phyloP scores from a whole-genome alignment of 1,284 basidiomycete species.

The Leccinum huronense region DNA sequence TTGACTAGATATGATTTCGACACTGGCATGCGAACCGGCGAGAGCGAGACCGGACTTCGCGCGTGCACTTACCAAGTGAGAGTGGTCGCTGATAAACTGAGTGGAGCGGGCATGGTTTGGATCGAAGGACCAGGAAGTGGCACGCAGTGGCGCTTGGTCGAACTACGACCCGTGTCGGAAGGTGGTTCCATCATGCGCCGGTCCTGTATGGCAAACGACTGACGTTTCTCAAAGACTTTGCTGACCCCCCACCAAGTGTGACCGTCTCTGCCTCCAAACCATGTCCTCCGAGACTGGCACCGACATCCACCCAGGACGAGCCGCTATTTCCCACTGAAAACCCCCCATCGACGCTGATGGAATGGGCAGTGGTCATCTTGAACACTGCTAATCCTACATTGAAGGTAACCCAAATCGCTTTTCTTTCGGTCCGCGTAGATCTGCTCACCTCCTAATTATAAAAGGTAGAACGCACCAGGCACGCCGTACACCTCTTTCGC shows the following conservation, averaged over 20 bases:
- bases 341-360: slow-evolving; percentile 1
- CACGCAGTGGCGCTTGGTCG: slow-evolving; percentile 3
- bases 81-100: slow-evolving; percentile 41
- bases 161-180: slow-evolving; percentile 7
- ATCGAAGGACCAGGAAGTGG: slow-evolving; percentile 44
- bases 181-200: background rate
- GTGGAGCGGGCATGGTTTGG: slow-evolving; percentile 55
- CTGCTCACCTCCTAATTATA: background rate
- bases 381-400: background rate
- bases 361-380: slow-evolving; percentile 3
- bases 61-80: slow-evolving; percentile 78
- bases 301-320: background rate
- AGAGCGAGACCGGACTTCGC: slow-evolving; percentile 73
- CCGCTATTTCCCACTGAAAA: background rate
- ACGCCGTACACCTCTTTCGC: slow-evolving; percentile 1
- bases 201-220: background rate
- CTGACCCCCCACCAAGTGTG: background rate
- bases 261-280: background rate
- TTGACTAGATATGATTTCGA: background rate
- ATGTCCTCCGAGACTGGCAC: background rate
- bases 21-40: slow-evolving; percentile 45
- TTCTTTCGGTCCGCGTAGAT: background rate
- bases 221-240: background rate
- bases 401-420: background rate
- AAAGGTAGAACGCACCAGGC: slow-evolving; percentile 2